These are phyloP conservation scores for Hemileccinum rubropunctum DNA, from an alignment of 768 basidiomycete species.

Conservation along the genomic window DNA sequence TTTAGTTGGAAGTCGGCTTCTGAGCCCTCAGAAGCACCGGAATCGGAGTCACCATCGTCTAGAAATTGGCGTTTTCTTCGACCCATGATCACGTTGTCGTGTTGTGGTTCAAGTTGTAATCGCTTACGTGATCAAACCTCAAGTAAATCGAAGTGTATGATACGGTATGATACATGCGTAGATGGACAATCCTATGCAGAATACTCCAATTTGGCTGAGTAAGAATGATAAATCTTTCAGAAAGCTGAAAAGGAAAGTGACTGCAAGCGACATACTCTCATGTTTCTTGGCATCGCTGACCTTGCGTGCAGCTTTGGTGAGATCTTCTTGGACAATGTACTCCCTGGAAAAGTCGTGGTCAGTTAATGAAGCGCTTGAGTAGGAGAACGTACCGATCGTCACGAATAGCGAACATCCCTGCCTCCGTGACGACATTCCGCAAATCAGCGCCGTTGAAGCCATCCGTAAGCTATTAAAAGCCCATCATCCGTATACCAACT, in stretches of 20 bases:
- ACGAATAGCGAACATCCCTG: slow-evolving; percentile 98
- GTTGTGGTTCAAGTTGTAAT: no score
- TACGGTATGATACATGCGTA: slow-evolving; percentile 25
- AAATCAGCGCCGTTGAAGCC: slow-evolving; percentile 96
- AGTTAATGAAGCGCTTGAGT: background rate
- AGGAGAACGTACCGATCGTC: slow-evolving; percentile 72
- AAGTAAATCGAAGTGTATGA: background rate
- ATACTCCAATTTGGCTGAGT: slow-evolving; percentile 43
- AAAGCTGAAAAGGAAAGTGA: background rate
- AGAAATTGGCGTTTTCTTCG: slow-evolving; percentile 74
- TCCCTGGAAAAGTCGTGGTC: slow-evolving; percentile 47
- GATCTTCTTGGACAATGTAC: slow-evolving; percentile 90
- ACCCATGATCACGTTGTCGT: slow-evolving; percentile 46
- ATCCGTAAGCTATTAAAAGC: slow-evolving; percentile 64
- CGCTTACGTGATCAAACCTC: slow-evolving; percentile 13
- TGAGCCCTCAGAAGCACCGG: slow-evolving; percentile 63
- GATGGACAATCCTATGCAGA: slow-evolving; percentile 30
- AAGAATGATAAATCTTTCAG: background rate
- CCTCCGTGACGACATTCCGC: slow-evolving; percentile 92
- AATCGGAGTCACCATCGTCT: slow-evolving; percentile 71
- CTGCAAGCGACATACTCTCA: slow-evolving; percentile 64
- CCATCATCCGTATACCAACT: background rate
- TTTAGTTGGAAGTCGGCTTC: slow-evolving; percentile 48
- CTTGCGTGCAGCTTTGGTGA: slow-evolving; percentile 94
- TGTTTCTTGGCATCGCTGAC: slow-evolving; percentile 97